Evolutionary conservation across 2,329 filamentous ascomycete species (phyloP), one percentile per base, ranked within the genome.

Genomic region (Lachnellula subtilissima): DNA sequence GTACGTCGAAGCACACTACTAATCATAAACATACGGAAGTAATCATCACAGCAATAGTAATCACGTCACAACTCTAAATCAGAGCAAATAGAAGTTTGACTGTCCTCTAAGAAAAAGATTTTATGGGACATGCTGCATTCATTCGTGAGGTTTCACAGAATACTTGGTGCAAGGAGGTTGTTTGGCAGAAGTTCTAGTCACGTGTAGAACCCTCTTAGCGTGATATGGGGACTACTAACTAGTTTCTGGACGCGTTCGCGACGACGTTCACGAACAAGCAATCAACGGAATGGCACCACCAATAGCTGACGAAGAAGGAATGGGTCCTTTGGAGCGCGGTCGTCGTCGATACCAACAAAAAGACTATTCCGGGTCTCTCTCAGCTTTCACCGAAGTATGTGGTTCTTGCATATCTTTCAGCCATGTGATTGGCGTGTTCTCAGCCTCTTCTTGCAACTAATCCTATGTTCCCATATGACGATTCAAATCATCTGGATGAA

Each of bases 261-360:
- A 45, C 42, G n/a, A 22, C 5, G 11, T 5, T 12, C n/a, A 45
- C 11, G 12, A 23, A 23, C 22, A 48, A 48, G 45, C 45, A 28
- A 6, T 14, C 22, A 53, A 23, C 11, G 48, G 22, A 7, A 64
- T 60, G 57, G 35, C 39, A 22, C 48, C 42, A 40, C 37, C 53
- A 46, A 5, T n/a, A 17, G 50, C 40, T 46, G 55, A 58, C 17
- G 67, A 65, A 23, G 60, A 64, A 46, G 64, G 63, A 0, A 61
- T 67, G 61, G 59, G 61, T 3, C 62, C 66, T 37, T 17, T 65
- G 23, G 63, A 67, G 36, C 54, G 54, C 40, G 69, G 69, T n/a
- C 63, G 66, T 11, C 54, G 55, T 35, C 54, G 60, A 36, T 71
- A 70, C 56, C 59, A 64, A 40, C 52, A 59, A 28, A 65, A 68